Percentiles rank a stretch among this genome's conserved stretches.
phyloP scores from a whole-genome alignment of 495 filamentous ascomycete genomes.

The Ramalina peruviana region DNA sequence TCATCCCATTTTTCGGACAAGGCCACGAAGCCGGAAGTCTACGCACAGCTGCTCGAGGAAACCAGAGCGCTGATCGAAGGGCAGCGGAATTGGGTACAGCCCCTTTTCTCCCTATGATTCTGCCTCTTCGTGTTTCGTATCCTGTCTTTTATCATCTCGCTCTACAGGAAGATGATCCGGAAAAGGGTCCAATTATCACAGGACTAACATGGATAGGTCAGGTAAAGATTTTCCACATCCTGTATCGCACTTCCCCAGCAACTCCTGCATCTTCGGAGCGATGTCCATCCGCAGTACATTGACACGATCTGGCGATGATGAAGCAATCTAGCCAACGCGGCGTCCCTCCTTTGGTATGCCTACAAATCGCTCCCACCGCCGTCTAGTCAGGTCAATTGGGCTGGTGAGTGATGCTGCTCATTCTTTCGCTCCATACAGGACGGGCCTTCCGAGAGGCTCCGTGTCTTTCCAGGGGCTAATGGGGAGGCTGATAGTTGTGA shows the following conservation, averaged over 20 bases:
- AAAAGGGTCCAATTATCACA: neutral
- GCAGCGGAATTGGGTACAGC: slow-evolving; percentile 76
- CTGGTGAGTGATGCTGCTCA: slow-evolving; percentile 44
- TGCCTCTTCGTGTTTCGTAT: neutral
- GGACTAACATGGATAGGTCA: slow-evolving; percentile 32
- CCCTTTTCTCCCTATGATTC: neutral
- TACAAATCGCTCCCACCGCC: slow-evolving; percentile 67
- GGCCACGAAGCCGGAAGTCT: slow-evolving; percentile 60
- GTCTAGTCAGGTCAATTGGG: slow-evolving; percentile 68
- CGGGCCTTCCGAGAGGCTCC: too few species aligned
- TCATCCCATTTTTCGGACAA: slow-evolving; percentile 56
- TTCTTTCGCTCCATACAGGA: slow-evolving; percentile 17
- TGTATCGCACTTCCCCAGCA: too few species aligned
- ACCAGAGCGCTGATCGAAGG: slow-evolving; percentile 56
- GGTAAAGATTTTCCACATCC: slow-evolving; percentile 26
- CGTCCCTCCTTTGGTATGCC: slow-evolving; percentile 78
- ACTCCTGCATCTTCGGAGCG: too few species aligned
- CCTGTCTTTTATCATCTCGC: too few species aligned
- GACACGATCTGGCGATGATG: neutral
- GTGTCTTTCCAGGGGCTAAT: too few species aligned
- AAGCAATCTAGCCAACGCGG: slow-evolving; percentile 74
- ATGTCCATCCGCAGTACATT: neutral
- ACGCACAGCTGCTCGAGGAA: slow-evolving; percentile 59
- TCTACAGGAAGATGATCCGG: too few species aligned
- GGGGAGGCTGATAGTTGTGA: too few species aligned